Evolutionary conservation across 2,329 filamentous ascomycete genomes (phyloP).

Genomic region (Colletotrichum sp.): DNA sequence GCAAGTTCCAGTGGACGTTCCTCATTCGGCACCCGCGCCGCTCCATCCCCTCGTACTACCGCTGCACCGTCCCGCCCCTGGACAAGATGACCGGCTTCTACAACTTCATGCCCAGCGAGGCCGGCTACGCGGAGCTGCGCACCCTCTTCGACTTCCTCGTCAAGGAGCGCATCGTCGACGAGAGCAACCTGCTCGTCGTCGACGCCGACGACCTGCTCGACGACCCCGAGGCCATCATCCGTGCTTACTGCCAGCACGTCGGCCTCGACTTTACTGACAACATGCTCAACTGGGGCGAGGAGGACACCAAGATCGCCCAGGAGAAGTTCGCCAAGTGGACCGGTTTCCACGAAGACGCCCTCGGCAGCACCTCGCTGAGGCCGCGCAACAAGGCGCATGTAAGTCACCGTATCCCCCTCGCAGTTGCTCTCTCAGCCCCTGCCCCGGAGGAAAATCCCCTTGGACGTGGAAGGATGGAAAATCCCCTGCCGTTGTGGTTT

Average conservation of each 20-base stretch:
- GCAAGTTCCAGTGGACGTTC: constrained; percentile 92
- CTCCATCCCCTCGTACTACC: constrained; percentile 92
- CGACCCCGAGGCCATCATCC: constrained; percentile 76
- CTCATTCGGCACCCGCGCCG: constrained; percentile 94
- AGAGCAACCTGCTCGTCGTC: constrained; percentile 78
- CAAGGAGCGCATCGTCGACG: constrained; percentile 72
- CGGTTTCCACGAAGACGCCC: constrained; percentile 95
- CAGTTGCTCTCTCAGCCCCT: not conserved
- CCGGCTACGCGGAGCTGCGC: constrained; percentile 88
- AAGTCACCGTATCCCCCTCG: constrained; percentile 32
- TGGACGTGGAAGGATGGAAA: not conserved
- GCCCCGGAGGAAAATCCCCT: not conserved
- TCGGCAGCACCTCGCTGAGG: constrained; percentile 79
- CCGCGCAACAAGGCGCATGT: constrained; percentile 69
- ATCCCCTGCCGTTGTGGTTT: not conserved
- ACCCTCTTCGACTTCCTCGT: constrained; percentile 86
- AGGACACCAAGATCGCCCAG: constrained; percentile 74
- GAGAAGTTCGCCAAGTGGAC: constrained; percentile 94
- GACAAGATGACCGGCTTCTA: constrained; percentile 83
- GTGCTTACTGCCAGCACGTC: constrained; percentile 81
- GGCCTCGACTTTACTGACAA: constrained; percentile 75
- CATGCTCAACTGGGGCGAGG: constrained; percentile 87
- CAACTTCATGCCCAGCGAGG: constrained; percentile 85
- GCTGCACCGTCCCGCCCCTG: constrained; percentile 90
- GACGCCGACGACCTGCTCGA: constrained; percentile 96